Conservation (phyloP, 257 asterid species). For the Jacaranda copaia region DNA sequence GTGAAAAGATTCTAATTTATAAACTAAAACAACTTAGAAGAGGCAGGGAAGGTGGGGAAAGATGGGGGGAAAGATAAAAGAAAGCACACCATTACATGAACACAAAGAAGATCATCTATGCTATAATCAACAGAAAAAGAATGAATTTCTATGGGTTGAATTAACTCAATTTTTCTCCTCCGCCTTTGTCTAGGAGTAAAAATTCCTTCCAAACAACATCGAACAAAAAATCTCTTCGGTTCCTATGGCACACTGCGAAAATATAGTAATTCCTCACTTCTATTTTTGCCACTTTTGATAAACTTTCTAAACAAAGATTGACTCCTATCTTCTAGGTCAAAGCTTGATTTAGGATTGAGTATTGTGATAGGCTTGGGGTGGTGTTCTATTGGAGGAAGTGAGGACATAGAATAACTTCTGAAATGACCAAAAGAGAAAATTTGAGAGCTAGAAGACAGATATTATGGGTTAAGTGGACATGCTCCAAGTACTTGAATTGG, state of each 20-base stretch:
- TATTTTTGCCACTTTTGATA: conserved; percentile 49
- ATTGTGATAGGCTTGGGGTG: conserved; percentile 51
- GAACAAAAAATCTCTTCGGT: conserved; percentile 73
- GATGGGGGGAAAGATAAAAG: not conserved
- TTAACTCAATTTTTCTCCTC: conserved; percentile 73
- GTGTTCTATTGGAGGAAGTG: conserved; percentile 60
- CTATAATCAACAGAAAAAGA: conserved; percentile 69
- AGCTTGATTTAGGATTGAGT: conserved; percentile 50
- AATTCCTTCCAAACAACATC: conserved; percentile 78
- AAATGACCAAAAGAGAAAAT: conserved; percentile 65
- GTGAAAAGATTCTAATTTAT: not conserved
- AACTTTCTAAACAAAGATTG: conserved; percentile 57
- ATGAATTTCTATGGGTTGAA: conserved; percentile 67
- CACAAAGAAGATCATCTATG: conserved; percentile 71
- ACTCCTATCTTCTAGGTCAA: conserved; percentile 61
- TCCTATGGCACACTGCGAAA: conserved; percentile 72
- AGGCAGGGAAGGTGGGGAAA: not conserved
- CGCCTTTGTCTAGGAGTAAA: conserved; percentile 71
- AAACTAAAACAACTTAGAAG: not conserved
- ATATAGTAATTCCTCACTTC: conserved; percentile 59
- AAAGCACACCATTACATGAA: conserved; percentile 60
- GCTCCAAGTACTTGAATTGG: conserved; percentile 56
- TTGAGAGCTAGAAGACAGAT: conserved; percentile 67
- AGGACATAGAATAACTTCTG: conserved; percentile 81
- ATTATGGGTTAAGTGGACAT: conserved; percentile 53